A percentile compares a stretch with the other conserved stretches of the same genome.
Conservation (phyloP, 495 filamentous ascomycete species). For the Cetradonia linearis region DNA sequence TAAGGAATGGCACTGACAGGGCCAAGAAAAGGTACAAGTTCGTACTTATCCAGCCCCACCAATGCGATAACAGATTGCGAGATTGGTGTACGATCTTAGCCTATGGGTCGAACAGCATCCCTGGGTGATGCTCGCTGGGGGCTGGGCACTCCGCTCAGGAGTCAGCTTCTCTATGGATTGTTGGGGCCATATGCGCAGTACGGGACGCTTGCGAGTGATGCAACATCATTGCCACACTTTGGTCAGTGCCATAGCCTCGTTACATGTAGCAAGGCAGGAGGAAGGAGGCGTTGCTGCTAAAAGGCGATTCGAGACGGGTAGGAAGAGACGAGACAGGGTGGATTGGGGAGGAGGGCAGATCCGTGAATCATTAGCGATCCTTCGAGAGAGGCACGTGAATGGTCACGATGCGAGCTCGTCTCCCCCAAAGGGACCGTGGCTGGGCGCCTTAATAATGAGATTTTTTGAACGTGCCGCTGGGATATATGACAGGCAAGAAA, state of each 20-base stretch:
- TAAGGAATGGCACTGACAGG: slow-evolving; percentile 2
- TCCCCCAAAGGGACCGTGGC: slow-evolving; percentile 4
- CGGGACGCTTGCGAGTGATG: background rate
- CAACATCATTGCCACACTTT: background rate
- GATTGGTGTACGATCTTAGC: slow-evolving; percentile 5
- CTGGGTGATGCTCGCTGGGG: background rate
- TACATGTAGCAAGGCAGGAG: background rate
- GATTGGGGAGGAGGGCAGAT: background rate
- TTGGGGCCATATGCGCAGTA: background rate
- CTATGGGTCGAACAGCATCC: background rate
- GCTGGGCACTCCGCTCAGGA: background rate
- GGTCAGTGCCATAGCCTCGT: background rate
- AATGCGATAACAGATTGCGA: slow-evolving; percentile 8
- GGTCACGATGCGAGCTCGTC: background rate
- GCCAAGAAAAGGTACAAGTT: slow-evolving; percentile 4
- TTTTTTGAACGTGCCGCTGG: slow-evolving; percentile 1
- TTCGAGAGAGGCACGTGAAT: background rate
- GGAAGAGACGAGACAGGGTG: background rate
- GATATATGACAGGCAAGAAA: slow-evolving; percentile 8
- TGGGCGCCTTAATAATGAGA: background rate
- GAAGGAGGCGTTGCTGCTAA: slow-evolving; percentile 1
- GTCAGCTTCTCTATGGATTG: background rate
- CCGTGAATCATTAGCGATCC: background rate
- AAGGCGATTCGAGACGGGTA: slow-evolving; percentile 7
- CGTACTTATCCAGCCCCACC: slow-evolving; percentile 13